Percentiles rank a stretch among this genome's conserved stretches.
phyloP scores from a whole-genome alignment of 495 filamentous ascomycete genomes.

The Penicillium lividum region DNA sequence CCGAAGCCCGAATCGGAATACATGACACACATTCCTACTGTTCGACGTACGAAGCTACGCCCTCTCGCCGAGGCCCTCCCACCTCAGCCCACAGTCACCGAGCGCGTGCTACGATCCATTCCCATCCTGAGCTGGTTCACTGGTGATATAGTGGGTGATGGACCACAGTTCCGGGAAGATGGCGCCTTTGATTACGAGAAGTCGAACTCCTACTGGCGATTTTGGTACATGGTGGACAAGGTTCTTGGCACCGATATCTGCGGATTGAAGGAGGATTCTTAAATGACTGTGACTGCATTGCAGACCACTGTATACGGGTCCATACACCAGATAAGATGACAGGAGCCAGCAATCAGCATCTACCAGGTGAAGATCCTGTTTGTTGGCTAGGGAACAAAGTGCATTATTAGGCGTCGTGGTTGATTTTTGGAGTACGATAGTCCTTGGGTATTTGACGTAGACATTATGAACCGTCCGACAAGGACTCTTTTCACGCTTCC shows the following conservation, averaged over 20 bases:
- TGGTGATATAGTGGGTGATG: conserved; percentile 76
- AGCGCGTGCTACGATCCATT: conserved; percentile 61
- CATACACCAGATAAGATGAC: background rate
- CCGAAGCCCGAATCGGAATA: conserved; percentile 45
- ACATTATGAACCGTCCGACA: conserved; percentile 21
- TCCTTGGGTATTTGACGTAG: conserved; percentile 16
- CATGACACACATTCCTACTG: conserved; percentile 52
- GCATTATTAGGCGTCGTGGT: conserved; percentile 18
- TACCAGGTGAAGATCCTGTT: background rate
- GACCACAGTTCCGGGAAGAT: conserved; percentile 71
- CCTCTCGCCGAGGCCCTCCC: conserved; percentile 61
- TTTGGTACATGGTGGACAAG: conserved; percentile 51
- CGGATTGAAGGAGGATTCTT: conserved; percentile 51
- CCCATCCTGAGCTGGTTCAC: conserved; percentile 70
- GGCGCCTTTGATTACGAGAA: conserved; percentile 77
- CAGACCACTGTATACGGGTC: background rate
- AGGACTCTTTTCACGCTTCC: background rate
- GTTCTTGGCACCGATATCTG: conserved; percentile 51
- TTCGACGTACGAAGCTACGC: conserved; percentile 54
- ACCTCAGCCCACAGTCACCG: conserved; percentile 59
- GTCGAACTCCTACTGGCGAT: conserved; percentile 77
- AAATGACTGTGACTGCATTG: background rate
- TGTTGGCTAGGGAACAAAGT: background rate
- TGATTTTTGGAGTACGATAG: conserved; percentile 25
- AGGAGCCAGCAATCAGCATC: background rate